These are phyloP conservation scores for Kalmanozyma brasiliensis DNA, from an alignment of 1,284 basidiomycete genomes.

Conservation along the genomic window DNA sequence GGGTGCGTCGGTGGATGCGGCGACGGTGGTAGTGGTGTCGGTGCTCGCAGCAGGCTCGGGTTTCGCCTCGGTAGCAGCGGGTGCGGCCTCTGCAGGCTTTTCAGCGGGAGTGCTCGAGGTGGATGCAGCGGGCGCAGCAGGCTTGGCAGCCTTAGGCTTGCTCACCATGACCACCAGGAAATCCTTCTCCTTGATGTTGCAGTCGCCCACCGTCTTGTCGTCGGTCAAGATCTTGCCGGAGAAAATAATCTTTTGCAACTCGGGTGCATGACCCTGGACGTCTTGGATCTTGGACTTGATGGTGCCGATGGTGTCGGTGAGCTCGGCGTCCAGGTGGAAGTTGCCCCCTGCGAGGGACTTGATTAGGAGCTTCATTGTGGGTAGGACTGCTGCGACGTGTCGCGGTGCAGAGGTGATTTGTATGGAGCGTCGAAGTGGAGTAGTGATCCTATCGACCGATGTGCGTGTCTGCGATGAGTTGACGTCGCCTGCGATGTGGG, in stretches of 20 bases:
- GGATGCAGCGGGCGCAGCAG: slow-evolving; percentile 50
- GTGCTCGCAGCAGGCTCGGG: slow-evolving; percentile 19
- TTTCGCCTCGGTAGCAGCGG: slow-evolving; percentile 56
- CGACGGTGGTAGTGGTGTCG: slow-evolving; percentile 19
- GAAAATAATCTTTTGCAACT: slow-evolving; percentile 92
- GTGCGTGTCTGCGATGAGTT: not conserved
- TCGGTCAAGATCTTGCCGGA: slow-evolving; percentile 93
- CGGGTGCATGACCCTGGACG: slow-evolving; percentile 79
- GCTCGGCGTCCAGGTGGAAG: slow-evolving; percentile 65
- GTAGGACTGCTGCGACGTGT: not conserved
- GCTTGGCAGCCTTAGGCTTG: slow-evolving; percentile 69
- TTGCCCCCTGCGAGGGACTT: slow-evolving; percentile 66
- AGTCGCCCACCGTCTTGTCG: slow-evolving; percentile 85
- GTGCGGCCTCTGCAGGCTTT: slow-evolving; percentile 60
- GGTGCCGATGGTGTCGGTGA: slow-evolving; percentile 71
- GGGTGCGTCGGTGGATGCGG: slow-evolving; percentile 4
- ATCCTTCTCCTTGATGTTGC: slow-evolving; percentile 97
- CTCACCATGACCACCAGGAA: slow-evolving; percentile 98
- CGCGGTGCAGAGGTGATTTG: no score
- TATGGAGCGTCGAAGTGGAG: no score
- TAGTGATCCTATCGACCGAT: not conserved
- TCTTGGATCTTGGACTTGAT: slow-evolving; percentile 88
- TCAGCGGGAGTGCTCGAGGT: slow-evolving; percentile 12
- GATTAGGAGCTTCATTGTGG: slow-evolving; percentile 64
- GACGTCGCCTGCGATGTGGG: not conserved